Base-by-base conservation (phyloP, 2,329 filamentous ascomycete genomes). In the Penicillium sp. region DNA sequence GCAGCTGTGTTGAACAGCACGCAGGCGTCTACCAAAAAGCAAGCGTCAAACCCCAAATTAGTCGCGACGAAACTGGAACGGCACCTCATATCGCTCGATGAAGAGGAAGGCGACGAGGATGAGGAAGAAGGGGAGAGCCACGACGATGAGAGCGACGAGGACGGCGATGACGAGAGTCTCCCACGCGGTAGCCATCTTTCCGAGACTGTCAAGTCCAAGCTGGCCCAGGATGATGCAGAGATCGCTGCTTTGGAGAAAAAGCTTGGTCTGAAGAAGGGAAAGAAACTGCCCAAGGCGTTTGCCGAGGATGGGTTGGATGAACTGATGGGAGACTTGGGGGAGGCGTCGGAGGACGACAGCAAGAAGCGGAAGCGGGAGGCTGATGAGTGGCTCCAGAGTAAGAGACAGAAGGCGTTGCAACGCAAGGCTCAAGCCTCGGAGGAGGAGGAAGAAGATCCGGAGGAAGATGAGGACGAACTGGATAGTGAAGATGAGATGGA, bases 221-320 rank as follows among this genome's bases (percentile, higher is more conserved):
- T 97, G 4, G 87, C 85, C 0, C 82, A 91, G 61, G 94, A 99
- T 59, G 92, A 98, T 69, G 90, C 87, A 2, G 92, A 96, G 67
- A 98, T 99, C 66, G 88, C 89, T 19, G 87, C 87, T 2, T 79
- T 97, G 35, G 95, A 99, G 78, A 92, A 89, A 74, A 96, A 91
- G 70, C 79, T 99, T 3, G 94, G 95, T 0, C 83, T 97, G 6
- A 91, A 88, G 70, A 86, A 87, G 24, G 89, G 89, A 60, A 96
- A 92, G 70, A 88, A 85, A 35, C 75, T 91, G 5, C 87, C 88
- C 0, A 89, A 90, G 64, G 82, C 87, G 0, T 92, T 93, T 67
- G 84, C 86, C 19, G 90, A 96, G 6, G 93, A 97, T 70, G 94
- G 92, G 0, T 78, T 98, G 2, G 91, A 88, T 43, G 89, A 90